phyloP scores from a whole-genome alignment of 176 grass and related monocot genomes.

The Secale cereale region DNA sequence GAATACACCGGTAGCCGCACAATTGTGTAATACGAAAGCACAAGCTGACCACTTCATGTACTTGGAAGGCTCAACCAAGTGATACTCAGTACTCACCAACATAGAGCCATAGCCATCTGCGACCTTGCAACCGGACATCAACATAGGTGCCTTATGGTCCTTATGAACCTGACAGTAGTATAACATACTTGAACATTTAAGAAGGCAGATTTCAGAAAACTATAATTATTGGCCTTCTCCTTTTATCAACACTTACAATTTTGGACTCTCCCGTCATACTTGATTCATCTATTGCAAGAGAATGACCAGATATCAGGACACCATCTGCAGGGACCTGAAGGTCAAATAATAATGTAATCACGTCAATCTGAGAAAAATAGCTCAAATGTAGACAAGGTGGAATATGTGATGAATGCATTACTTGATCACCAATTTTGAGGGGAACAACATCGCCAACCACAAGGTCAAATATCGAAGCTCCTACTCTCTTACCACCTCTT shows the following conservation, averaged over 20 bases:
- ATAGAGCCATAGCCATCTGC: conserved; percentile 62
- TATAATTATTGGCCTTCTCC: background rate
- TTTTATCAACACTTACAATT: conserved; percentile 40
- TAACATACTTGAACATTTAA: background rate
- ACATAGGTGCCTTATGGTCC: conserved; percentile 53
- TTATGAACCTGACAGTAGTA: conserved; percentile 40
- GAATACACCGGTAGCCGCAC: background rate
- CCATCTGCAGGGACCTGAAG: conserved; percentile 66
- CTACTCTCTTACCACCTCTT: conserved; percentile 57
- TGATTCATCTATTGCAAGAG: conserved; percentile 72
- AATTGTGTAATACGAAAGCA: background rate
- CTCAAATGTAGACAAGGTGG: background rate
- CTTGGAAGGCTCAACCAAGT: conserved; percentile 2
- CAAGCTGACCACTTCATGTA: conserved; percentile 14
- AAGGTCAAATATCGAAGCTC: conserved; percentile 57
- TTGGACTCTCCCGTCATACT: conserved; percentile 61
- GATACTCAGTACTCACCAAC: conserved; percentile 57
- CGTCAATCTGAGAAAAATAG: background rate
- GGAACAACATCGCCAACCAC: conserved; percentile 64
- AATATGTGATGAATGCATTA: conserved; percentile 16
- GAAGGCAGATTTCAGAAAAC: background rate
- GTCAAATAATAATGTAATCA: background rate
- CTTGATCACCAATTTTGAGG: conserved; percentile 72
- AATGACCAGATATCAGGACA: conserved; percentile 52
- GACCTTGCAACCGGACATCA: conserved; percentile 75